Evolutionary conservation across 257 asterid genomes (phyloP).

Genomic region (Solanum phureja): DNA sequence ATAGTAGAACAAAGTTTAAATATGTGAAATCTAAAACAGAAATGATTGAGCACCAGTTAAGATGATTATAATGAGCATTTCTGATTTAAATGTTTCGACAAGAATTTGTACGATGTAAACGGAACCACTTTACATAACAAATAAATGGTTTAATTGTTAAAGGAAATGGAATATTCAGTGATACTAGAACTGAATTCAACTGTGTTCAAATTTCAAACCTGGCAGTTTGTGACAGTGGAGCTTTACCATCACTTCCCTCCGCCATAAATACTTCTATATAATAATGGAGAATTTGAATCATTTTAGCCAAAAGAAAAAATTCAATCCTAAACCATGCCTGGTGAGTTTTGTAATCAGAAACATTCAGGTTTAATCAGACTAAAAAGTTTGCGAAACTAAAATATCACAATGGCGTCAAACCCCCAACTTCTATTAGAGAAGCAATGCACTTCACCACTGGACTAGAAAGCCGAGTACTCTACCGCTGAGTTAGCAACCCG

Average conservation of each 20-base stretch:
- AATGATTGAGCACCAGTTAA: neutral
- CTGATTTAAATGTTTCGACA: neutral
- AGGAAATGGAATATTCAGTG: neutral
- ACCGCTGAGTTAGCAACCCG: neutral
- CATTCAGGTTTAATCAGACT: neutral
- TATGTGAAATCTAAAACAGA: neutral
- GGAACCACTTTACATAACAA: neutral
- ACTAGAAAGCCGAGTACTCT: neutral
- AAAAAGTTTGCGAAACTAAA: neutral
- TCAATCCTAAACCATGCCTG: neutral
- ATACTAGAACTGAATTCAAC: neutral
- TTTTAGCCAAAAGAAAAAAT: too few species aligned
- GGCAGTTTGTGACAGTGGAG: too few species aligned
- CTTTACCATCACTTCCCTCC: too few species aligned
- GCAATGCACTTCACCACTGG: neutral
- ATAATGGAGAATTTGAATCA: too few species aligned
- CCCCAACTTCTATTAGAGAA: neutral
- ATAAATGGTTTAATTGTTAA: neutral
- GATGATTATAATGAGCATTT: neutral
- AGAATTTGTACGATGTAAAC: neutral
- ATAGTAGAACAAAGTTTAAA: too few species aligned
- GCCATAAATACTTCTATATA: too few species aligned
- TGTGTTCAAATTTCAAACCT: neutral
- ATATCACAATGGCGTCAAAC: neutral
- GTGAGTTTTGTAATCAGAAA: rapidly evolving